phyloP scores from a whole-genome alignment of 768 basidiomycete species.

The Boletus tomentosulus region DNA sequence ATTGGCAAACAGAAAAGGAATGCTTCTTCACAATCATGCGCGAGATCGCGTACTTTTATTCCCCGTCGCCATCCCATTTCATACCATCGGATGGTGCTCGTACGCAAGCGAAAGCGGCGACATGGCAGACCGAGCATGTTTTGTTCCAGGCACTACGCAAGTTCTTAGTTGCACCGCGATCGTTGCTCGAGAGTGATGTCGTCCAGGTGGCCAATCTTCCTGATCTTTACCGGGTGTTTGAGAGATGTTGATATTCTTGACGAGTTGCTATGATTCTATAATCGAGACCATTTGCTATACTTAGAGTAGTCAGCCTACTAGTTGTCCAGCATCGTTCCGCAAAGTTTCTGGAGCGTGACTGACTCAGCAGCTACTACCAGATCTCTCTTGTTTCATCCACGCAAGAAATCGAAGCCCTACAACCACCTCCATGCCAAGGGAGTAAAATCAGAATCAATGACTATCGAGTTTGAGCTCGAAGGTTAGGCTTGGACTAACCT shows the following conservation, averaged over 20 bases:
- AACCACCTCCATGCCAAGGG: too few relatives aligned
- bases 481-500: too few relatives aligned
- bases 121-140: conserved; percentile 89
- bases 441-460: too few relatives aligned
- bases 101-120: conserved; percentile 49
- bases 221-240: conserved; percentile 92
- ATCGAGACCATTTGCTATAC: background rate
- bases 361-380: too few relatives aligned
- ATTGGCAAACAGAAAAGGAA: conserved; percentile 80
- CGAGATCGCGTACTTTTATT: conserved; percentile 90
- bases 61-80: conserved; percentile 39
- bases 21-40: conserved; percentile 85
- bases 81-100: conserved; percentile 29
- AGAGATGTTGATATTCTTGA: conserved; percentile 65
- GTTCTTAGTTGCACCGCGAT: conserved; percentile 66
- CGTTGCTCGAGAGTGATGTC: conserved; percentile 66
- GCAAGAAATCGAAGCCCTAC: too few relatives aligned
- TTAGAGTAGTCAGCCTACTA: too few relatives aligned
- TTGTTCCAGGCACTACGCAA: conserved; percentile 83
- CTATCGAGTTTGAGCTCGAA: too few relatives aligned
- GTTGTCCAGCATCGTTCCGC: too few relatives aligned
- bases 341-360: too few relatives aligned
- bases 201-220: conserved; percentile 87
- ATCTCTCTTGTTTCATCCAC: too few relatives aligned
- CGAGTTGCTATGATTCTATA: background rate